Evolutionary conservation across 495 filamentous ascomycete genomes (phyloP).

Genomic region (Annulohypoxylon maeteangense): DNA sequence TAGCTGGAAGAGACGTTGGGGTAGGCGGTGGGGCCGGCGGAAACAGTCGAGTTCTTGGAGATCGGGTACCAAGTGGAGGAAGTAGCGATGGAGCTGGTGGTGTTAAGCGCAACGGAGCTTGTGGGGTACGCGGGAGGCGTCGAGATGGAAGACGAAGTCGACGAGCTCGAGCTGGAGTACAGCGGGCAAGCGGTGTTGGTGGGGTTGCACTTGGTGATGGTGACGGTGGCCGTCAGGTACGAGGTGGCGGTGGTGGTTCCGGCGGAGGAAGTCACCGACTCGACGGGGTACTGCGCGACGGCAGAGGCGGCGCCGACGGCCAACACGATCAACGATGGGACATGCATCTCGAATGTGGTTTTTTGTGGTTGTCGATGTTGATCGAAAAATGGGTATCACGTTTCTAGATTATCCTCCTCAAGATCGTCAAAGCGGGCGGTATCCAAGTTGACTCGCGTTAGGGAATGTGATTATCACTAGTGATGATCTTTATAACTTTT

Average conservation of each 20-base stretch:
- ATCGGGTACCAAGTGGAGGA: constrained; percentile 46
- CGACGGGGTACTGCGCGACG: constrained; percentile 32
- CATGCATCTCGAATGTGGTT: constrained; percentile 39
- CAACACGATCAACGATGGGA: constrained; percentile 44
- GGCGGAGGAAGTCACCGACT: not conserved
- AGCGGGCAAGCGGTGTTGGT: constrained; percentile 58
- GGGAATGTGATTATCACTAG: constrained; percentile 17
- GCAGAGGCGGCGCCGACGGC: constrained; percentile 43
- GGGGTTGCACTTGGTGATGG: constrained; percentile 60
- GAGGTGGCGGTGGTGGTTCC: constrained; percentile 54
- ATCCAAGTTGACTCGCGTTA: constrained; percentile 9
- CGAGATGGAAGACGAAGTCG: constrained; percentile 23
- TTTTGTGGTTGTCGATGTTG: constrained; percentile 17
- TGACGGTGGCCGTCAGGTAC: constrained; percentile 58
- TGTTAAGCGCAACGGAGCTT: constrained; percentile 37
- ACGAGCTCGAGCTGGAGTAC: constrained; percentile 44
- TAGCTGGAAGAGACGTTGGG: constrained; percentile 41
- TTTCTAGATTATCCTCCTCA: constrained; percentile 21
- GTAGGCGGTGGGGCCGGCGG: constrained; percentile 53
- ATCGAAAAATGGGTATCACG: constrained; percentile 40
- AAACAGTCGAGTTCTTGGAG: constrained; percentile 51
- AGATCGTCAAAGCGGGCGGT: constrained; percentile 20
- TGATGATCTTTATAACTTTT: constrained; percentile 16
- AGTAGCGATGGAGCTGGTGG: constrained; percentile 44
- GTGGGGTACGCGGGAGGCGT: constrained; percentile 32